Evolutionary conservation across 192 early-diverging fungal genomes (phyloP), one percentile per base, ranked within the genome.

Genomic region (Podila epigama): DNA sequence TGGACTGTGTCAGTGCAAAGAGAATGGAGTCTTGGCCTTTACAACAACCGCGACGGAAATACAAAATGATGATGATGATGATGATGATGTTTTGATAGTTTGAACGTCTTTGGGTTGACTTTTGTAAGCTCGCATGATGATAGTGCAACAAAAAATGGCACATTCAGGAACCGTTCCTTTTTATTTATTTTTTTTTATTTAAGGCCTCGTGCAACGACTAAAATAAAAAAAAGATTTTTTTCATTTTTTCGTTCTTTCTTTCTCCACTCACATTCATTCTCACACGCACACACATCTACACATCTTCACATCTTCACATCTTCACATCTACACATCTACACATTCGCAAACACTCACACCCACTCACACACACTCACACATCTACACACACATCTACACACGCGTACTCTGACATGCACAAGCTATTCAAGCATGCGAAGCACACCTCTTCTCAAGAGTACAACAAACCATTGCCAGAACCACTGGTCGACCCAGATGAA

Each of bases 401-500:
- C 12, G 12, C 4, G 28, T 41, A 52, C n/a, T n/a, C n/a, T n/a
- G n/a, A n/a, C 13, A 73, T 75, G 70, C 70, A 61, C 31, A 75
- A 75, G 65, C 59, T 75, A 13, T 75, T 75, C 34, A 57, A 69
- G 15, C 60, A 62, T 28, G 62, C 55, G 18, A 35, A 51, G 10
- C 12, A 33, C 54, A 60, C 59, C 52, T 20, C 60, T 15, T 59
- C 59, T 1, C 11, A 39, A 13, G 51, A 77, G 7, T 16, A 58
- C 48, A 77, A 68, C 61, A 77, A 68, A 34, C 73, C 73, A 7
- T 39, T 77, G 20, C 73, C 73, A 41, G 73, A 77, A 40, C 73
- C 73, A 5, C 33, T 77, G 31, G 66, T 77, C n/a, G 73, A 77
- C 61, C 73, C 66, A 12, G 73, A 77, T 36, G 73, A 77, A 56